A percentile compares a stretch with the other conserved stretches of the same genome.
phyloP scores from a whole-genome alignment of 768 basidiomycete genomes.

The Boletus patriciae region DNA sequence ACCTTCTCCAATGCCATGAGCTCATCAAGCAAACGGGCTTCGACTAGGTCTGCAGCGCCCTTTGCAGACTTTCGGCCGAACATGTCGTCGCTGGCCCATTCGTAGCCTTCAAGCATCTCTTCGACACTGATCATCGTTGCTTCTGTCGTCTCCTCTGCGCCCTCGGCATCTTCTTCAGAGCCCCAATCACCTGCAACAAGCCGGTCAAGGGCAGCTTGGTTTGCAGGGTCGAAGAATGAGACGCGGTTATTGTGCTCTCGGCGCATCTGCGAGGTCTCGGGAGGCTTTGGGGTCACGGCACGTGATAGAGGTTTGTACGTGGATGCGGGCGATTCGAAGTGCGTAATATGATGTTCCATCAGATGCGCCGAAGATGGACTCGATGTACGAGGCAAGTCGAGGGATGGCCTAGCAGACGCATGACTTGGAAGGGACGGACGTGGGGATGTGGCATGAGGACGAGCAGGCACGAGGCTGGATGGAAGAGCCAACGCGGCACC shows the following conservation, averaged over 20 bases:
- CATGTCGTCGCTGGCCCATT: constrained; percentile 88
- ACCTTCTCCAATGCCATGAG: constrained; percentile 93
- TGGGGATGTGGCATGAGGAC: constrained; percentile 24
- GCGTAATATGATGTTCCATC: constrained; percentile 17
- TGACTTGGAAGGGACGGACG: constrained; percentile 16
- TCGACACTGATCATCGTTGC: constrained; percentile 90
- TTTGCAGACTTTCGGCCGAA: constrained; percentile 60
- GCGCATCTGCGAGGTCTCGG: constrained; percentile 40
- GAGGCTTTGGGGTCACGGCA: constrained; percentile 30
- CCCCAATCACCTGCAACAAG: constrained; percentile 52
- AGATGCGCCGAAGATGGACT: constrained; percentile 18
- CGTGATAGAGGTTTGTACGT: constrained; percentile 30
- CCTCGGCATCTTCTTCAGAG: constrained; percentile 50
- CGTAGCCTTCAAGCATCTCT: constrained; percentile 98
- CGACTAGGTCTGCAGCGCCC: constrained; percentile 88
- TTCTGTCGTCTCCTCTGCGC: constrained; percentile 72
- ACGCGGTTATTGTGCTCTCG: constrained; percentile 67
- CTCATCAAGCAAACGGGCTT: constrained; percentile 86
- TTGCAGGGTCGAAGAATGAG: constrained; percentile 79
- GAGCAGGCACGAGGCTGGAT: constrained; percentile 29
- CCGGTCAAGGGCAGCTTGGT: constrained; percentile 72
- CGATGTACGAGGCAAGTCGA: constrained; percentile 18
- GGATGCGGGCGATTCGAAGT: constrained; percentile 18
- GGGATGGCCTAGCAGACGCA: constrained; percentile 17
- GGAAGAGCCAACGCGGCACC: constrained; percentile 18